phyloP scores from a whole-genome alignment of 2,329 filamentous ascomycete genomes.

The Paramyrothecium sp. region DNA sequence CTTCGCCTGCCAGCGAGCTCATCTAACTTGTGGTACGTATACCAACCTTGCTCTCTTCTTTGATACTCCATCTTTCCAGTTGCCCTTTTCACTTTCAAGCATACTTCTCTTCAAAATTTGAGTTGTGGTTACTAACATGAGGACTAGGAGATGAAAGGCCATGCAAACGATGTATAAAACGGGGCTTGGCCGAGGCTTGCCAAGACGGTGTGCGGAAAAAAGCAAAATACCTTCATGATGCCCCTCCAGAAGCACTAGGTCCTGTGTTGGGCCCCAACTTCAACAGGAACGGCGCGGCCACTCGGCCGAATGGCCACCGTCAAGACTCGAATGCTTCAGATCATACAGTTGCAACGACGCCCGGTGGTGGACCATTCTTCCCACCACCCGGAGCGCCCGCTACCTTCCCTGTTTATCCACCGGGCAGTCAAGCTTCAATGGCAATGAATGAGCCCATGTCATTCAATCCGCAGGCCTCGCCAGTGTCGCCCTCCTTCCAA shows the following conservation, averaged over 20 bases:
- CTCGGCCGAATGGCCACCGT: conserved; percentile 43
- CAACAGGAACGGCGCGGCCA: conserved; percentile 54
- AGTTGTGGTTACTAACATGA: neutral
- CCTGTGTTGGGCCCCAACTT: conserved; percentile 76
- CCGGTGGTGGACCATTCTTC: conserved; percentile 43
- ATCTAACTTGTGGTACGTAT: conserved; percentile 94
- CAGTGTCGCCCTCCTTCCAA: conserved; percentile 72
- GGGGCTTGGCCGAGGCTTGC: conserved; percentile 84
- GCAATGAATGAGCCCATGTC: conserved; percentile 46
- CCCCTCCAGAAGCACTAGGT: conserved; percentile 82
- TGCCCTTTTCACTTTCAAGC: too few relatives aligned
- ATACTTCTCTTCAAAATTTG: neutral
- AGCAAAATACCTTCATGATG: conserved; percentile 97
- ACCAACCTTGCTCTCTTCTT: conserved; percentile 1
- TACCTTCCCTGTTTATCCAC: conserved; percentile 51
- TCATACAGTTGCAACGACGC: conserved; percentile 33
- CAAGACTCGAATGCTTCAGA: conserved; percentile 49
- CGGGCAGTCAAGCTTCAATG: conserved; percentile 41
- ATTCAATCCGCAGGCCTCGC: conserved; percentile 68
- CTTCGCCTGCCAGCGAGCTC: conserved; percentile 94
- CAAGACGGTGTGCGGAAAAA: conserved; percentile 98
- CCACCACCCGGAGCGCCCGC: conserved; percentile 39
- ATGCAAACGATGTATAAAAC: conserved; percentile 90
- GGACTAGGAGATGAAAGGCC: conserved; percentile 84
- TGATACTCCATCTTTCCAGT: too few relatives aligned